Evolutionary conservation across 305 asterid species (phyloP), one percentile per base, ranked within the genome.

Genomic region (Fraxinus xanthoxyloides): DNA sequence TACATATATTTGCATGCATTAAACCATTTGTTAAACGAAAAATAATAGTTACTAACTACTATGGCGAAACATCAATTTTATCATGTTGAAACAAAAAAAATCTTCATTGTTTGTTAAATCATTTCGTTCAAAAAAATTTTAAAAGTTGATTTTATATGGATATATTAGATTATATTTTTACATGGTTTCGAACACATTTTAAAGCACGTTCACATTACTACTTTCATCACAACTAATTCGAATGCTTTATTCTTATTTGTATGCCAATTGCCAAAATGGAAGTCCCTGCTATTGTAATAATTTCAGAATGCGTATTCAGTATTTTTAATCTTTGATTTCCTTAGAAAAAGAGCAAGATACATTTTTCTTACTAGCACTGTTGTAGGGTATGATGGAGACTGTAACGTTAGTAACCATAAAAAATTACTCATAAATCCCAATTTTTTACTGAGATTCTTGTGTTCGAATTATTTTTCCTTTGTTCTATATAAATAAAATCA

Each of bases 401-500:
- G 7, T 63, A 24, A 63, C 7, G 0, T 63, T 63, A 21, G 7
- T 23, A 6, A 23, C 5, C n/a, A 24, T 24, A 63, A 63, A 63
- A 23, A 61, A 23, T 5, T 63, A 63, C 32, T 63, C 4, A 32
- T 9, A 23, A 63, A 63, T 61, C 31, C 72, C 32, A 63, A 9
- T 0, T 7, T 23, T 59, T 21, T 63, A 9, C 26, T 5, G 24
- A 54, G 63, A 54, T 54, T 54, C 63, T 7, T 0, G 30, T 19
- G 13, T 59, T 59, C 70, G 23, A 21, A 24, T 67, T n/a, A 38
- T 72, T 76, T 75, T 73, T 61, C 26, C n/a, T 46, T 79, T 79
- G 38, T 24, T 82, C 73, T 72, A 54, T 78, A 74, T 85, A 77
- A 61, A 61, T 13, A 5, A 59, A 30, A 17, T 34, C 38, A 9